Percentiles rank a stretch among this genome's conserved stretches.
Conservation (phyloP, 441 rosid species). For the Adansonia madagascariensis region DNA sequence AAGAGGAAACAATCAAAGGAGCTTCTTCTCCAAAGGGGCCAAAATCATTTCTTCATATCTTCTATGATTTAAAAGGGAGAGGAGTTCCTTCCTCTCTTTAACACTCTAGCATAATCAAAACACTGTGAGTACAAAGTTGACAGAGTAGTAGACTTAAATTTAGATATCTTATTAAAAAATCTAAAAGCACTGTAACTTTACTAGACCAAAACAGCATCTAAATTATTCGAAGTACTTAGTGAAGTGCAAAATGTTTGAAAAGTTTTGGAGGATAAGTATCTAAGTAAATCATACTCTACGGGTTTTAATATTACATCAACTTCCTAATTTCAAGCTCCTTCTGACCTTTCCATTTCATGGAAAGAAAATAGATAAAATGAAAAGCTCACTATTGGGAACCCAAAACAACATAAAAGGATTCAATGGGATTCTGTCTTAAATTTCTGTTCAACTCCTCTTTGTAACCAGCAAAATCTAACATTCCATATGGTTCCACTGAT, state of each 20-base stretch:
- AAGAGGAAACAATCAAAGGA: slow-evolving; percentile 68
- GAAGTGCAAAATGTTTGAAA: background rate
- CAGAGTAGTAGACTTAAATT: background rate
- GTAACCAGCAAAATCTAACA: slow-evolving; percentile 2
- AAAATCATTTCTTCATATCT: slow-evolving; percentile 89
- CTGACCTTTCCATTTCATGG: background rate
- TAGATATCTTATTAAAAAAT: slow-evolving; percentile 7
- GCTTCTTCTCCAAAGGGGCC: slow-evolving; percentile 78
- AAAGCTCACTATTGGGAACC: too few species aligned
- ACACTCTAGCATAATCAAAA: slow-evolving; percentile 9
- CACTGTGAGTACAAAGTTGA: slow-evolving; percentile 9
- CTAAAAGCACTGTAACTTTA: slow-evolving; percentile 10
- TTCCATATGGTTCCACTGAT: background rate
- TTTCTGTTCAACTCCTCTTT: background rate
- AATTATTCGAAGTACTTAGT: background rate
- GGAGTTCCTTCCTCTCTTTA: slow-evolving; percentile 92
- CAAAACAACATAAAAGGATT: background rate
- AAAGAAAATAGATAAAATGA: too few species aligned
- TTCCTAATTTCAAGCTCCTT: slow-evolving; percentile 11
- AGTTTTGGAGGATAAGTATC: background rate
- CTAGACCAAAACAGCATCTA: slow-evolving; percentile 11
- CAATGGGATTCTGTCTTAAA: background rate
- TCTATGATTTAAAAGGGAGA: slow-evolving; percentile 70
- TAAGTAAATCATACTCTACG: background rate
- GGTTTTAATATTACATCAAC: background rate